phyloP scores from a whole-genome alignment of 352 stramenopile genomes.

The Elongisporangium prolatum region DNA sequence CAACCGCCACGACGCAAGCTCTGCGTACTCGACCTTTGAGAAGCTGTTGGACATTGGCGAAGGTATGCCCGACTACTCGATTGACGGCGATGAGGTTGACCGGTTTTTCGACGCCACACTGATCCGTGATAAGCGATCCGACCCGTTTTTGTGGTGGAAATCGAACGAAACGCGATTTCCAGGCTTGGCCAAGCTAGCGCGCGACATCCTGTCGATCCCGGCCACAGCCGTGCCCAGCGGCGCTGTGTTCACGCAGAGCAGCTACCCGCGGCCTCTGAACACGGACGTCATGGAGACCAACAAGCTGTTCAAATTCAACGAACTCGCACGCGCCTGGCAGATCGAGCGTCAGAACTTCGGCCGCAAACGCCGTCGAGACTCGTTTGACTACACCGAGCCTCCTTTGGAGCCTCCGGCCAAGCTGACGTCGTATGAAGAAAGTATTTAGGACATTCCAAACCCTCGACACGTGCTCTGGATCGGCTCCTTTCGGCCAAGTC shows the following conservation, averaged over 20 bases:
- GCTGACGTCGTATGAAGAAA: slow-evolving; percentile 81
- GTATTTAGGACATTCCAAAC: slow-evolving; percentile 54
- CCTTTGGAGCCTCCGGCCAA: slow-evolving; percentile 51
- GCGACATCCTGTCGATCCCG: slow-evolving; percentile 70
- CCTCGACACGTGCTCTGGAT: not conserved
- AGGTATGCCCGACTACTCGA: slow-evolving; percentile 70
- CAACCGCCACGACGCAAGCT: slow-evolving; percentile 49
- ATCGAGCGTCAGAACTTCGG: slow-evolving; percentile 75
- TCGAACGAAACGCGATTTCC: slow-evolving; percentile 79
- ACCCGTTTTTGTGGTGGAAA: slow-evolving; percentile 81
- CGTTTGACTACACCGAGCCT: slow-evolving; percentile 70
- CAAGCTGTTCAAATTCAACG: slow-evolving; percentile 73
- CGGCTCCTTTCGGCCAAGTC: too few relatives aligned
- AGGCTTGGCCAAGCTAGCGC: slow-evolving; percentile 61
- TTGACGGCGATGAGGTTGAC: slow-evolving; percentile 75
- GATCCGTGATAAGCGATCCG: slow-evolving; percentile 73
- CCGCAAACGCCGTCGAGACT: slow-evolving; percentile 67
- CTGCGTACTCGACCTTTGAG: slow-evolving; percentile 76
- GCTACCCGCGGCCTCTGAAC: slow-evolving; percentile 54
- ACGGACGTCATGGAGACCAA: slow-evolving; percentile 52
- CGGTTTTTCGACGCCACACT: slow-evolving; percentile 81
- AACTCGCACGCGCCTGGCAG: slow-evolving; percentile 71
- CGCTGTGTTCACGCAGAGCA: slow-evolving; percentile 66
- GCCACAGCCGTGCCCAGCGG: slow-evolving; percentile 63
- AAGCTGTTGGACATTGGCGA: slow-evolving; percentile 79